A percentile compares a stretch with the other conserved stretches of the same genome.
These are phyloP conservation scores for Dioszegia crocea DNA, from an alignment of 768 basidiomycete species.

Conservation along the genomic window DNA sequence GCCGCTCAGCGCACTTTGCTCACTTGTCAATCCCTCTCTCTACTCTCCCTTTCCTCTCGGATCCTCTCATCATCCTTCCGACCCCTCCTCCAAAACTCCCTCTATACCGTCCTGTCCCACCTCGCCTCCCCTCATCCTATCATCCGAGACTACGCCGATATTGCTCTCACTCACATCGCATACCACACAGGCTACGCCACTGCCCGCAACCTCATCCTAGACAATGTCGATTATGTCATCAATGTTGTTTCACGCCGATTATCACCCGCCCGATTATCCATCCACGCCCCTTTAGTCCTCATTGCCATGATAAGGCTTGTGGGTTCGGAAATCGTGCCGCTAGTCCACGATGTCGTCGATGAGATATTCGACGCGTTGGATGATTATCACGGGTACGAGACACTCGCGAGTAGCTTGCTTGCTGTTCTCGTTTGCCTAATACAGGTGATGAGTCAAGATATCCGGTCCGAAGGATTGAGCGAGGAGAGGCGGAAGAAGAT, in stretches of 20 bases:
- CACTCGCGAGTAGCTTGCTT: conserved; percentile 78
- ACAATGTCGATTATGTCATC: conserved; percentile 94
- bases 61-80: conserved; percentile 70
- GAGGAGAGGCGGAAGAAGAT: conserved; percentile 13
- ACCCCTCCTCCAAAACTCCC: conserved; percentile 66
- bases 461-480: conserved; percentile 17
- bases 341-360: conserved; percentile 89
- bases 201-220: conserved; percentile 76
- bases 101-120: conserved; percentile 84
- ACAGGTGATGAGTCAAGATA: conserved; percentile 61
- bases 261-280: conserved; percentile 69
- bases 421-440: conserved; percentile 83
- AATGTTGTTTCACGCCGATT: conserved; percentile 83
- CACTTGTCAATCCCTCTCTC: conserved; percentile 64
- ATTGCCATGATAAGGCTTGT: conserved; percentile 79
- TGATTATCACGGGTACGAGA: conserved; percentile 87
- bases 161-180: conserved; percentile 67
- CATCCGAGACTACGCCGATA: conserved; percentile 70
- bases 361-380: conserved; percentile 96
- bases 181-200: conserved; percentile 81
- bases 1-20: conserved; percentile 64
- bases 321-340: conserved; percentile 77
- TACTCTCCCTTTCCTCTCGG: conserved; percentile 67
- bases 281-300: conserved; percentile 83
- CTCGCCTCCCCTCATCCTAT: conserved; percentile 67